These are phyloP conservation scores for Epichloe glyceriae DNA, from an alignment of 2,329 filamentous ascomycete genomes.

Conservation along the genomic window DNA sequence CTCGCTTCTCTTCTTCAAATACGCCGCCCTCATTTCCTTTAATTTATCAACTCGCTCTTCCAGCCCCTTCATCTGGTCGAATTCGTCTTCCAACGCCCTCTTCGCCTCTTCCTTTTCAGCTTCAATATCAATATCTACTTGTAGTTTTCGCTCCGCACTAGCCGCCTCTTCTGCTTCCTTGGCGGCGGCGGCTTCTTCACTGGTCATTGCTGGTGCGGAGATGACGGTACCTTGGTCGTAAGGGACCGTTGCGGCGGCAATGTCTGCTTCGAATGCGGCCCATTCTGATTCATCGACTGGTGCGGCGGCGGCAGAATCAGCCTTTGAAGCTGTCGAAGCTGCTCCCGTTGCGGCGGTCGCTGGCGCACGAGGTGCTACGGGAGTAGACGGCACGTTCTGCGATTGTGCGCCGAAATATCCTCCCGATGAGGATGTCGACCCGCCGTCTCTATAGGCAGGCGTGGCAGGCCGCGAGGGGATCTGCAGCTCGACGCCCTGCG, in stretches of 20 bases:
- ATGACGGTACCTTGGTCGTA: constrained; percentile 44
- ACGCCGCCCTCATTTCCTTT: constrained; percentile 57
- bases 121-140: constrained; percentile 41
- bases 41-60: constrained; percentile 57
- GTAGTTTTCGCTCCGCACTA: constrained; percentile 38
- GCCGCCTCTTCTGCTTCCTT: constrained; percentile 38
- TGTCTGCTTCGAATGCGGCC: constrained; percentile 77
- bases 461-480: constrained; percentile 53
- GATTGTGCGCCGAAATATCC: constrained; percentile 7
- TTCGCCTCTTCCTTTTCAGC: constrained; percentile 67
- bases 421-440: constrained; percentile 27
- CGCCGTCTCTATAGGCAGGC: constrained; percentile 31
- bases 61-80: constrained; percentile 71
- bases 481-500: constrained; percentile 44
- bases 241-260: constrained; percentile 36
- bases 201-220: constrained; percentile 53
- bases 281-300: constrained; percentile 62
- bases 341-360: constrained; percentile 4
- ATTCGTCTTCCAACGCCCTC: constrained; percentile 60
- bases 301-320: constrained; percentile 6
- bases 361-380: constrained; percentile 19
- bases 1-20: constrained; percentile 32
- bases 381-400: constrained; percentile 6
- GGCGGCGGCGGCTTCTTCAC: constrained; percentile 46
- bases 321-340: constrained; percentile 2